These are phyloP conservation scores for Paradendryphiella salina DNA, from an alignment of 2,329 filamentous ascomycete genomes.

Conservation along the genomic window DNA sequence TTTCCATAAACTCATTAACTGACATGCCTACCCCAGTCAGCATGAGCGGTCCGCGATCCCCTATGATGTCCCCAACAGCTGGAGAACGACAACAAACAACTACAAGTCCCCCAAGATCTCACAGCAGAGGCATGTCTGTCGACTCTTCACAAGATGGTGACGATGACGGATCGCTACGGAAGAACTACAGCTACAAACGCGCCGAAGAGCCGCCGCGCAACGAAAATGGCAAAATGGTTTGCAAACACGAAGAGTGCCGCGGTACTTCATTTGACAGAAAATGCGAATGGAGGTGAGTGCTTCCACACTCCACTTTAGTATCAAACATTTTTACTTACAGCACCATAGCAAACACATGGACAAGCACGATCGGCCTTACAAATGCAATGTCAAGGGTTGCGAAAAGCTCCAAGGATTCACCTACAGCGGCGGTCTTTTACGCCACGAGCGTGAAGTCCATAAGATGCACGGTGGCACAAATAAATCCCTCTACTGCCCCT, in stretches of 20 bases:
- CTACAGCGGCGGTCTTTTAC: constrained; percentile 84
- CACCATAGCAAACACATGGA: constrained; percentile 88
- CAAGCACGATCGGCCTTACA: constrained; percentile 92
- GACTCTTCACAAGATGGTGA: constrained; percentile 40
- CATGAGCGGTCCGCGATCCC: constrained; percentile 35
- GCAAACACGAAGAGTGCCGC: constrained; percentile 67
- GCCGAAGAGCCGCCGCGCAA: constrained; percentile 63
- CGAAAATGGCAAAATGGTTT: constrained; percentile 73
- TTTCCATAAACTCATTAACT: constrained; percentile 34
- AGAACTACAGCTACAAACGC: constrained; percentile 47
- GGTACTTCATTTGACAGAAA: constrained; percentile 75
- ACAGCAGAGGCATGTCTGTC: constrained; percentile 30
- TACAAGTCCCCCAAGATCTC: constrained; percentile 27
- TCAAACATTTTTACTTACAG: constrained; percentile 20
- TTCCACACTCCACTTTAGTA: constrained; percentile 12
- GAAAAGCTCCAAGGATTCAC: constrained; percentile 93
- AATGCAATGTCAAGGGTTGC: constrained; percentile 79
- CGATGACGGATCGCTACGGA: constrained; percentile 38
- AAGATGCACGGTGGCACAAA: constrained; percentile 86
- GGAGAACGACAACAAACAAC: constrained; percentile 27
- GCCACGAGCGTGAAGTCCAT: constrained; percentile 93
- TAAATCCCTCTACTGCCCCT: constrained; percentile 83
- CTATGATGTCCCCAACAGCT: constrained; percentile 33
- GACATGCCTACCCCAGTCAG: constrained; percentile 45
- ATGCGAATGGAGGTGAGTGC: constrained; percentile 89